Evolutionary conservation across 1,139 yeast species (phyloP).

Genomic region (Groenewaldozyma auringiensis): DNA sequence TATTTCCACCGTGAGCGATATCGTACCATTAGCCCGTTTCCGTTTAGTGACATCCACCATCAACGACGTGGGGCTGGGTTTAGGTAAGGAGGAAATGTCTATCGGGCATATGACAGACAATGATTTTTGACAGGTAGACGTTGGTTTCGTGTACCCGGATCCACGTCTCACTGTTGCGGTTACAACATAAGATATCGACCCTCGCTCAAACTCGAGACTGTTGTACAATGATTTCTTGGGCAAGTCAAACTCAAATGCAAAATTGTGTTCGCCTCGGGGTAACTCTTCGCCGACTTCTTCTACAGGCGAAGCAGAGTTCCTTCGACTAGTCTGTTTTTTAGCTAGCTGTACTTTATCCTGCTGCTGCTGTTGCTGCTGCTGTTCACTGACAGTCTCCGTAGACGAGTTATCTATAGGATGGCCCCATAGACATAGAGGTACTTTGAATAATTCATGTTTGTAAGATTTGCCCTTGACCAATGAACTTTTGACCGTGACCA

Average conservation of each 20-base stretch:
- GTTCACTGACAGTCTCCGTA: not conserved
- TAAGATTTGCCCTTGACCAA: conserved; percentile 28
- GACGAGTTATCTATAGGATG: conserved; percentile 20
- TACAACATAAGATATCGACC: conserved; percentile 63
- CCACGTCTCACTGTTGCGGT: conserved; percentile 44
- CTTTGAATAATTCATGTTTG: conserved; percentile 48
- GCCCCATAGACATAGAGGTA: conserved; percentile 63
- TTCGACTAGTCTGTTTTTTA: not conserved
- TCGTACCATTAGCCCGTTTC: conserved; percentile 24
- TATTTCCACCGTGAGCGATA: conserved; percentile 44
- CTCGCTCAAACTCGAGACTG: conserved; percentile 77
- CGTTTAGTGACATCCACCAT: conserved; percentile 44
- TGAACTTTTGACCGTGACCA: conserved; percentile 37
- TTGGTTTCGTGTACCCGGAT: conserved; percentile 9
- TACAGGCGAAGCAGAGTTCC: not conserved
- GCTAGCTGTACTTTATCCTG: not conserved
- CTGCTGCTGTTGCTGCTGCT: not conserved
- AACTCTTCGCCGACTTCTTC: conserved; percentile 2
- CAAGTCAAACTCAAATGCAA: conserved; percentile 73
- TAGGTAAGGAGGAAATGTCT: conserved; percentile 59
- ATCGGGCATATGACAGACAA: conserved; percentile 63
- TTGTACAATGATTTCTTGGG: conserved; percentile 67
- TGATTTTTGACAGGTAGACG: conserved; percentile 32
- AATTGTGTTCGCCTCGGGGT: conserved; percentile 68
- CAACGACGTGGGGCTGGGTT: conserved; percentile 60